Evolutionary conservation across 2,329 filamentous ascomycete species (phyloP).

Genomic region (Fusarium sp.): DNA sequence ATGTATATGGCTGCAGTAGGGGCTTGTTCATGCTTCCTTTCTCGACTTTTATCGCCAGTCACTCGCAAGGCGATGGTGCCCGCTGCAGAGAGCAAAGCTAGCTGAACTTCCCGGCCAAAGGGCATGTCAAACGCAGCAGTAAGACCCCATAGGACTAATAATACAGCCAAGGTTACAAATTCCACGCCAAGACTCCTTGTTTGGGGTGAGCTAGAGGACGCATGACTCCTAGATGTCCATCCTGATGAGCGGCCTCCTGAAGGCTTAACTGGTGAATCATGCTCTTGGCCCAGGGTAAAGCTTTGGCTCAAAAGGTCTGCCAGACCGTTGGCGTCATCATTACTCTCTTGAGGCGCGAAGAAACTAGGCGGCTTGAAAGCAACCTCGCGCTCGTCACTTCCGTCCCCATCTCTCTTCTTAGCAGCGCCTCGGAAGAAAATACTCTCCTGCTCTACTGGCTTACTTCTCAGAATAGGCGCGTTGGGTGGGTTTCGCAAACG

Average conservation of each 20-base stretch:
- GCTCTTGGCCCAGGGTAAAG: slow-evolving; percentile 57
- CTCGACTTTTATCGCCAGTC: slow-evolving; percentile 47
- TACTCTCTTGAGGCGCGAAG: slow-evolving; percentile 63
- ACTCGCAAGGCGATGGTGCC: slow-evolving; percentile 51
- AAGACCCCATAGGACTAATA: slow-evolving; percentile 49
- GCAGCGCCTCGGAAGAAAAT: slow-evolving; percentile 64
- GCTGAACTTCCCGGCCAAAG: slow-evolving; percentile 47
- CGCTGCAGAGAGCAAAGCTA: slow-evolving; percentile 47
- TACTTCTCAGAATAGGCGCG: slow-evolving; percentile 64
- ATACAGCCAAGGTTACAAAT: slow-evolving; percentile 37
- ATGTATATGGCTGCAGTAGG: slow-evolving; percentile 44
- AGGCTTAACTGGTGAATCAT: slow-evolving; percentile 14
- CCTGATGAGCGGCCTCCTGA: not conserved
- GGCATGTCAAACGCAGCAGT: slow-evolving; percentile 40
- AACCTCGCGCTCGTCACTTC: slow-evolving; percentile 46
- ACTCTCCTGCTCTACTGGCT: slow-evolving; percentile 59
- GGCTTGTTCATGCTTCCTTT: slow-evolving; percentile 19
- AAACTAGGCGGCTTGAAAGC: slow-evolving; percentile 72
- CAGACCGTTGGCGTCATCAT: slow-evolving; percentile 60
- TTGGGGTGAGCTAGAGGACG: not conserved
- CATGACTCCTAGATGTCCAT: not conserved
- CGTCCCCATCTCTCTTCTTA: slow-evolving; percentile 18
- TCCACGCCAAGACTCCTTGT: slow-evolving; percentile 37
- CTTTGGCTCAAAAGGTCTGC: slow-evolving; percentile 61
- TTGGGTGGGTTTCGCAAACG: slow-evolving; percentile 72